Conservation (phyloP, 352 stramenopile species). For the Phytophthora cajani region DNA sequence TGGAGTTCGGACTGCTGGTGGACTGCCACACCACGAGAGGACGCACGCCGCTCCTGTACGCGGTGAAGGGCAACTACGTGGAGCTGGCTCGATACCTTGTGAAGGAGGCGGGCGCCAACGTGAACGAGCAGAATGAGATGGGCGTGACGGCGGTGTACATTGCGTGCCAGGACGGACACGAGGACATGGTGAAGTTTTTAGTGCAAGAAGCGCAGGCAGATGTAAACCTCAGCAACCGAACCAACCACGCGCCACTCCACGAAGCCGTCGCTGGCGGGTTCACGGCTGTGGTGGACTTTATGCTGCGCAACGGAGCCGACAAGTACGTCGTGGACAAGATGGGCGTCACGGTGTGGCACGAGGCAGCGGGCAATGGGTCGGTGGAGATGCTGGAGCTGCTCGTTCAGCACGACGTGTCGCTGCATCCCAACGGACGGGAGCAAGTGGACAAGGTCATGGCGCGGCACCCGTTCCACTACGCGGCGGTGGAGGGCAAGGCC, state of each 20-base stretch:
- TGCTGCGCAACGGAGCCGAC: conserved; percentile 67
- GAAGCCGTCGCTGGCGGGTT: conserved; percentile 70
- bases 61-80: conserved; percentile 69
- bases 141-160: conserved; percentile 77
- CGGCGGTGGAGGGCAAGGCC: conserved; percentile 70
- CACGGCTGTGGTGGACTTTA: conserved; percentile 46
- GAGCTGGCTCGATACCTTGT: conserved; percentile 55
- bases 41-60: conserved; percentile 81
- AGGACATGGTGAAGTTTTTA: conserved; percentile 56
- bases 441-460: conserved; percentile 82
- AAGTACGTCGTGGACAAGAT: conserved; percentile 77
- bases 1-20: conserved; percentile 68
- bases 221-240: conserved; percentile 72
- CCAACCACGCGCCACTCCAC: conserved; percentile 67
- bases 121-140: conserved; percentile 85
- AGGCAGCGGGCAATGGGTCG: conserved; percentile 68
- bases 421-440: conserved; percentile 46
- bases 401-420: conserved; percentile 51
- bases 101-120: conserved; percentile 51
- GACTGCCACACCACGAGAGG: conserved; percentile 82
- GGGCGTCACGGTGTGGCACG: conserved; percentile 84
- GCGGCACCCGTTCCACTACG: conserved; percentile 85
- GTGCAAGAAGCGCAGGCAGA: conserved; percentile 52
- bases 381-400: conserved; percentile 71
- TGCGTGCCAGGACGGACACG: conserved; percentile 61